Evolutionary conservation across 2,329 filamentous ascomycete species (phyloP).

Genomic region (Diaporthe citri): DNA sequence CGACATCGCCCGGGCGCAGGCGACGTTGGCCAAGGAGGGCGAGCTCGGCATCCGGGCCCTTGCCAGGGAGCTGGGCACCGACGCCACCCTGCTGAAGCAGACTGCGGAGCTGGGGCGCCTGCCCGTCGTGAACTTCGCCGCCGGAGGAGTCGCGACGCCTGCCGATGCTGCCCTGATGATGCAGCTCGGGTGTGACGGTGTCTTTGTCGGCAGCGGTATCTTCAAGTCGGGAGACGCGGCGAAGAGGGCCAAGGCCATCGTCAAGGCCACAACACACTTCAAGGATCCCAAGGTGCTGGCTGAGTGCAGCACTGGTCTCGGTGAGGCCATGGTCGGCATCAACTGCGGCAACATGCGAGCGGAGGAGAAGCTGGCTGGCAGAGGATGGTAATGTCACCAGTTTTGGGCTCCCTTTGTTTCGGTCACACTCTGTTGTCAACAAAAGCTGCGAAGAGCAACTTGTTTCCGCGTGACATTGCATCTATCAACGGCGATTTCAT

Average conservation of each 20-base stretch:
- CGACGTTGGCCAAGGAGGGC: conserved; percentile 72
- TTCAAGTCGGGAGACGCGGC: conserved; percentile 96
- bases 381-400: conserved; percentile 77
- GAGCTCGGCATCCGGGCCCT: conserved; percentile 72
- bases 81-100: conserved; percentile 84
- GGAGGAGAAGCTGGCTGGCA: conserved; percentile 83
- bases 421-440: neutral
- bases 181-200: conserved; percentile 97
- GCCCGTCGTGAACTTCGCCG: conserved; percentile 97
- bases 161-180: conserved; percentile 98
- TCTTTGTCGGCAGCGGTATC: conserved; percentile 96
- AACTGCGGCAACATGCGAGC: conserved; percentile 84
- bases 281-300: conserved; percentile 87
- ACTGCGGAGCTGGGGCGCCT: conserved; percentile 88
- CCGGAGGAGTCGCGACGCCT: conserved; percentile 98
- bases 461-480: neutral
- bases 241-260: conserved; percentile 93
- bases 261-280: conserved; percentile 93
- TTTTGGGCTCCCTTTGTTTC: neutral
- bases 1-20: conserved; percentile 85
- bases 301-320: conserved; percentile 87
- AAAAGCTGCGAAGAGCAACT: neutral
- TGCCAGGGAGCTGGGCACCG: conserved; percentile 84
- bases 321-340: conserved; percentile 98
- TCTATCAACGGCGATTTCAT: neutral